Base-by-base conservation (phyloP, 306 rosid species). In the Quercus aquifolioides region DNA sequence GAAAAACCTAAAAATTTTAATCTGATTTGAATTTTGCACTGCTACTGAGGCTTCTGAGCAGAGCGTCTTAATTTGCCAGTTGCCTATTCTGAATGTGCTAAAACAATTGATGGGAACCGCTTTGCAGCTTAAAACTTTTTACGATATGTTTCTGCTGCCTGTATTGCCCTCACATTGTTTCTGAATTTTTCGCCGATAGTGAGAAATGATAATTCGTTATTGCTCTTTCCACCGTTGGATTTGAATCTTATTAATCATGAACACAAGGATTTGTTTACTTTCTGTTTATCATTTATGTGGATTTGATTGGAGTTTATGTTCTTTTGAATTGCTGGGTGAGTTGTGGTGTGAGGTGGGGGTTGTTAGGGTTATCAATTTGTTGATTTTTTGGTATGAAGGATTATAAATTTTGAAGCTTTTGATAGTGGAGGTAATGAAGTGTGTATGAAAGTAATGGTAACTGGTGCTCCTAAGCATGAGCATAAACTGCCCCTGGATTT, bases 81-180 rank as follows among this genome's bases (percentile, higher is more conserved):
- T 78, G 75, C 79, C 75, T 64, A 51, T 10, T 58, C 5, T 71
- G 7, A 5, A 51, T 57, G 60, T 73, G 79, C 69, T 19, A 76
- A 68, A 81, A 9, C 46, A 17, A 73, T 11, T 28, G 49, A 59
- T 79, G 64, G 57, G 74, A 59, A 59, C 69, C 74, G 74, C 46
- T 79, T 79, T 83, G 80, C 80, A 65, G 59, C 67, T 51, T 49
- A 77, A 77, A 49, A 28, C 65, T 1, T 67, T 8, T 31, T 4
- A 31, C 54, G 6, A 26, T 54, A 31, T 70, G 65, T 59, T 57
- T 80, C 52, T 73, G 79, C 56, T 76, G 63, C 85, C 43, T 84
- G 74, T 59, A 78, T 46, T 67, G 76, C 79, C 77, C 62, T 57
- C 79, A 49, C 69, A 46, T 67, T 43, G 20, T 25, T 60, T 4